Base-by-base conservation (phyloP, 495 filamentous ascomycete genomes). In the Hyaloscypha bicolor region DNA sequence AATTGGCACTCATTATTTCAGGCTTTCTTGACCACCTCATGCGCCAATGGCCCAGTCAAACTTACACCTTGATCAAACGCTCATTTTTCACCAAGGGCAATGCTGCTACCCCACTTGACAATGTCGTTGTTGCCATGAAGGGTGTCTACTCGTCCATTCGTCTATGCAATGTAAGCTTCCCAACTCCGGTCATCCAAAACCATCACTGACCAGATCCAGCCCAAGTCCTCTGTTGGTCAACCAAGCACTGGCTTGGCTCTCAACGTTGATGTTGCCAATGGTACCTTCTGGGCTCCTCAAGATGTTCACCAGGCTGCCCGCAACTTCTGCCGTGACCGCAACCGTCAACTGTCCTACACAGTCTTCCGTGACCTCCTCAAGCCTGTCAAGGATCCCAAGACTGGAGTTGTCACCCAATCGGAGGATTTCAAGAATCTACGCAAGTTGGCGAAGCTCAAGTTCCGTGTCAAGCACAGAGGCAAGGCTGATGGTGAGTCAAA, bases 11-110 rank as follows among this genome's bases (percentile, higher is more conserved):
- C 29, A 63, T 25, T 60, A 39, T 55, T 45, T 25, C 56, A 82
- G 85, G 90, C 75, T 96, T 97, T 76, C 79, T 98, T 3, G 94
- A 99, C 68, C 95, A 99, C 74, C 79, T 92, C 22, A 77, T 99
- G 45, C 92, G 94, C 14, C 88, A 96, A 77, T 78, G 74, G 2
- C 93, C 95, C 0, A 87, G 87, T 0, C 79, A 84, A 67, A 76
- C 80, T 8, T 88, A 88, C 72, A 82, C 85, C 1, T 78, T 84
- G 1, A 87, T 96, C 72, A 93, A 90, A 75, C 90, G 92, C 29
- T 90, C 86, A 1, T 96, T 95, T 79, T 96, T 93, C 74, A 59
- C 51, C 35, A 56, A 51, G 6, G 89, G 89, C 53, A 65, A 69
- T 3, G 45, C 55, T 2, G 60, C 62, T 12, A 14, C 25, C 11